A percentile compares a stretch with the other conserved stretches of the same genome.
Conservation (phyloP, 495 filamentous ascomycete genomes). For the Aspergillus sclerotioniger region DNA sequence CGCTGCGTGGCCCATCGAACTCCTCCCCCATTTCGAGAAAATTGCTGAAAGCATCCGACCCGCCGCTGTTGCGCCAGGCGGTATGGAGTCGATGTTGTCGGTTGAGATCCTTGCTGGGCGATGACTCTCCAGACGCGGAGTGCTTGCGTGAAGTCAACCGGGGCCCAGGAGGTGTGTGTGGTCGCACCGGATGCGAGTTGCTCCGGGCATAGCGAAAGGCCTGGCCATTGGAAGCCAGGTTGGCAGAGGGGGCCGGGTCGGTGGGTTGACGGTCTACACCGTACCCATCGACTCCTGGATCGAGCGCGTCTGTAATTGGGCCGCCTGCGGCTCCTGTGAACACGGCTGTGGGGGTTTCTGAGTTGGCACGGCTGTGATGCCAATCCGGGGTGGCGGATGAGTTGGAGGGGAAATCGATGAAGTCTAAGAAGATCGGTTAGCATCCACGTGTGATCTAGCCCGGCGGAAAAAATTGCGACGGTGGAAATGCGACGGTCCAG, state of each 20-base stretch:
- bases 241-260: constrained; percentile 29
- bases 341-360: constrained; percentile 31
- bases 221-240: constrained; percentile 36
- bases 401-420: constrained; percentile 21
- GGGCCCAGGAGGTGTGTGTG: constrained; percentile 40
- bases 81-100: constrained; percentile 37
- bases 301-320: constrained; percentile 29
- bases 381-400: constrained; percentile 24
- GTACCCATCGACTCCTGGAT: constrained; percentile 39
- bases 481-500: constrained; percentile 7
- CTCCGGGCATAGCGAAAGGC: constrained; percentile 43
- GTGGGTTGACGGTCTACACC: constrained; percentile 35
- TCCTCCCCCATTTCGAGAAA: constrained; percentile 51
- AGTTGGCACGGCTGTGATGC: constrained; percentile 40
- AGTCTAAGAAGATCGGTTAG: constrained; percentile 20
- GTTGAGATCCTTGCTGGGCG: constrained; percentile 30
- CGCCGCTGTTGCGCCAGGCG: constrained; percentile 43
- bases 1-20: constrained; percentile 33
- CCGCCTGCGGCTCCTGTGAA: constrained; percentile 38
- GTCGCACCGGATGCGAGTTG: constrained; percentile 45
- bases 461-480: constrained; percentile 5
- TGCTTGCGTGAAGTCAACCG: constrained; percentile 37
- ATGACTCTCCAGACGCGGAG: constrained; percentile 28
- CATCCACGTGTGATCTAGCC: constrained; percentile 9
- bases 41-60: constrained; percentile 43